Conservation (phyloP, 179 eudicot genomes). For the Beta macrorhiza region DNA sequence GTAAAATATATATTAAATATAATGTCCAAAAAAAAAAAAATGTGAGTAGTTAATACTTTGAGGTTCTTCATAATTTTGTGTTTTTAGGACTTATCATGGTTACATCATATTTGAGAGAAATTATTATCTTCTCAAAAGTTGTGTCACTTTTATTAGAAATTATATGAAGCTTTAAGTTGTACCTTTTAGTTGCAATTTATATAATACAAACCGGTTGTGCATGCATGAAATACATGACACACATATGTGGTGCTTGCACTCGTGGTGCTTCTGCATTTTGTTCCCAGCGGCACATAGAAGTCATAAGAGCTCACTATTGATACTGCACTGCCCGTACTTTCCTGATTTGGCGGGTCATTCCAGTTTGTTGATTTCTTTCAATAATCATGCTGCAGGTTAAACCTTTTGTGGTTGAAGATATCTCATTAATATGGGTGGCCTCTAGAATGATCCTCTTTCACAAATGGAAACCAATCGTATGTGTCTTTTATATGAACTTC, state of each 20-base stretch:
- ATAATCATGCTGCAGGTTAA: constrained; percentile 6
- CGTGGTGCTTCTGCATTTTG: neutral
- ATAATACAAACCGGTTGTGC: neutral
- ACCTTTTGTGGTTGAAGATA: constrained; percentile 14
- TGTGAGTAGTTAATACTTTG: too few species aligned
- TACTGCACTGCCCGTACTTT: neutral
- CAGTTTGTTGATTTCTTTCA: neutral
- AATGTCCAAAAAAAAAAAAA: too few species aligned
- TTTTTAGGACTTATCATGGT: too few species aligned
- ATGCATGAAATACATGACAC: neutral
- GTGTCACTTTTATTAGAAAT: too few species aligned
- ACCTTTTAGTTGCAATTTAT: neutral
- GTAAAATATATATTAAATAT: too few species aligned
- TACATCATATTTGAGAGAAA: too few species aligned
- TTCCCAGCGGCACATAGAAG: neutral
- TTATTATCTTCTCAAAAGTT: too few species aligned
- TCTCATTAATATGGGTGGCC: constrained; percentile 44
- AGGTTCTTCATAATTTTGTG: too few species aligned
- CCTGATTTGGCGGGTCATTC: neutral
- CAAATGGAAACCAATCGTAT: constrained; percentile 66
- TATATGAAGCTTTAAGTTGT: too few species aligned
- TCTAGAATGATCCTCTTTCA: constrained; percentile 49
- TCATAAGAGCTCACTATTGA: neutral
- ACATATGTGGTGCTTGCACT: neutral
- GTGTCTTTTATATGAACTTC: constrained; percentile 77